Percentiles rank a stretch among this genome's conserved stretches.
Conservation (phyloP, 176 grass and related monocot species). For the Carex scoparia region DNA sequence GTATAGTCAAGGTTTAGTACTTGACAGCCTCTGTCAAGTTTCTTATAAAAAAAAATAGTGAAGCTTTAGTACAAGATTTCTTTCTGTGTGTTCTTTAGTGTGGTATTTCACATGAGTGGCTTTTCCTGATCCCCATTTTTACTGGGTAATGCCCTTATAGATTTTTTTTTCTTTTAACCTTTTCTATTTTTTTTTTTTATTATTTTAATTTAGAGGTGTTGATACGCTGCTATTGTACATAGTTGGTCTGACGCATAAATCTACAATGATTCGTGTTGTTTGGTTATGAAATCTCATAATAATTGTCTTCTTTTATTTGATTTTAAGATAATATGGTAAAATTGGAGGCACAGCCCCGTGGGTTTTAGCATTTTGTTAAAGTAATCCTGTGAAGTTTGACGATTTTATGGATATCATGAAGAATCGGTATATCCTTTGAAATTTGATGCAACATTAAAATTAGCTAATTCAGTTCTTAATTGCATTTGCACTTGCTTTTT, state of each 20-base stretch:
- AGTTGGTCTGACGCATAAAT: slow-evolving; percentile 13
- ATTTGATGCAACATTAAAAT: too few relatives aligned
- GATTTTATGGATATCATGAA: too few relatives aligned
- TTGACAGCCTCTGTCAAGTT: too few relatives aligned
- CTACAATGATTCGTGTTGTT: background rate
- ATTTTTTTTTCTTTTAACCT: background rate
- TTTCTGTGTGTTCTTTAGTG: background rate
- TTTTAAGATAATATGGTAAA: background rate
- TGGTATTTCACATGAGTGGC: background rate
- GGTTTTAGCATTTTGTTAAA: too few relatives aligned
- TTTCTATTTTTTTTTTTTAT: background rate
- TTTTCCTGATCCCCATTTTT: slow-evolving; percentile 13
- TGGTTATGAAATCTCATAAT: background rate
- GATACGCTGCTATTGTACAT: slow-evolving; percentile 14
- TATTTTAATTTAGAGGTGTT: slow-evolving; percentile 6
- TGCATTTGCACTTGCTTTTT: too few relatives aligned
- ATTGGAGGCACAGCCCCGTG: background rate
- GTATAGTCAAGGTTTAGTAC: slow-evolving; percentile 16
- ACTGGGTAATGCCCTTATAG: slow-evolving; percentile 1
- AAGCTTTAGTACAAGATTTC: background rate
- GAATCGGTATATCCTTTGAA: too few relatives aligned
- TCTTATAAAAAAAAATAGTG: background rate
- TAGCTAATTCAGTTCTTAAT: too few relatives aligned
- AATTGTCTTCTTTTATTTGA: background rate
- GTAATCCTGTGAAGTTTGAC: too few relatives aligned